phyloP scores from a whole-genome alignment of 345 rosid species.

The Sisymbrium irio region DNA sequence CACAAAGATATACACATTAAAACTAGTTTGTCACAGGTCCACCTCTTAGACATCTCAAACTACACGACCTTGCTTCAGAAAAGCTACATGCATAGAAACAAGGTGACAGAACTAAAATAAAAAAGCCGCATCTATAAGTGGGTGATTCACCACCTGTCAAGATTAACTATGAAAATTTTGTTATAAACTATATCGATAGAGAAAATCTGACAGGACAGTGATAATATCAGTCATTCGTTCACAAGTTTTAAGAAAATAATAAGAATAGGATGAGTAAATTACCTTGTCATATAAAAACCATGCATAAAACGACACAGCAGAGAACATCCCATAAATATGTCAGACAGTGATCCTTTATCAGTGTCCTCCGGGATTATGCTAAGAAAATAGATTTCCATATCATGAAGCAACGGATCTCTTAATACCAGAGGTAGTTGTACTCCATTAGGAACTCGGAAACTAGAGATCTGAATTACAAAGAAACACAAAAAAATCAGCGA shows the following conservation, averaged over 20 bases:
- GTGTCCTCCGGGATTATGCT: constrained; percentile 45
- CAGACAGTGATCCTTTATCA: constrained; percentile 55
- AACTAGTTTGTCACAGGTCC: constrained; percentile 8
- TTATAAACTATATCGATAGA: background rate
- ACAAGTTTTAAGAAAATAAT: constrained; percentile 6
- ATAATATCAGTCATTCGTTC: constrained; percentile 1
- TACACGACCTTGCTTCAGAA: constrained; percentile 13
- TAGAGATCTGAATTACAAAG: constrained; percentile 44
- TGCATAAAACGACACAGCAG: constrained; percentile 63
- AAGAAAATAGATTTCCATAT: constrained; percentile 61
- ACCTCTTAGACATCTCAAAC: constrained; percentile 9
- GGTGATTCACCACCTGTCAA: background rate
- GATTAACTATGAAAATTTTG: constrained; percentile 9
- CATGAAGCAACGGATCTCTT: constrained; percentile 71
- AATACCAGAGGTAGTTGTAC: constrained; percentile 62
- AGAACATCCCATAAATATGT: constrained; percentile 61
- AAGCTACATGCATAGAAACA: constrained; percentile 17
- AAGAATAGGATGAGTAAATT: constrained; percentile 29
- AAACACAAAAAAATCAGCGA: constrained; percentile 10
- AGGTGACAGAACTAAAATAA: constrained; percentile 1
- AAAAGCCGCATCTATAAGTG: constrained; percentile 10
- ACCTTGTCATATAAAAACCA: constrained; percentile 65
- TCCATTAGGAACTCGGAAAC: constrained; percentile 41
- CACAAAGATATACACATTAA: background rate
- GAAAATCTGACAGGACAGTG: constrained; percentile 6